Conservation (phyloP, 2,329 filamentous ascomycete species). For the Cladosporium sp. region DNA sequence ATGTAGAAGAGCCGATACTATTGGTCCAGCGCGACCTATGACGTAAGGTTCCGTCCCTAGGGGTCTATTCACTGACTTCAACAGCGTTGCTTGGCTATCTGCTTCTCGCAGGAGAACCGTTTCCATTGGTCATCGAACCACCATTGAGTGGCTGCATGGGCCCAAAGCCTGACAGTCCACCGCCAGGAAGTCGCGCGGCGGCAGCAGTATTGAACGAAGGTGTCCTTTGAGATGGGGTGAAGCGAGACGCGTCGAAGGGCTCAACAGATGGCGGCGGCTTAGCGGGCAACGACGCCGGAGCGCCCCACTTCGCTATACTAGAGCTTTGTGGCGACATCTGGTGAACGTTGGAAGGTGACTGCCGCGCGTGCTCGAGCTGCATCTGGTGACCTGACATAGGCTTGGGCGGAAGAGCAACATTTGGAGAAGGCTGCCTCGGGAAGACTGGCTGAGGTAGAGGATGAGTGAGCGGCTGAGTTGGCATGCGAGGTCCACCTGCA, state of each 20-base stretch:
- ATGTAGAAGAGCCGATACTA: not conserved
- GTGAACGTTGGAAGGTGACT: conserved; percentile 26
- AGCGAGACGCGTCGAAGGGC: conserved; percentile 24
- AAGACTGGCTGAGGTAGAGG: conserved; percentile 41
- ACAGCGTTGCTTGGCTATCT: not conserved
- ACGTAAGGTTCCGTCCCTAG: not conserved
- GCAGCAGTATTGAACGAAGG: conserved; percentile 21
- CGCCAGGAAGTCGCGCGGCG: conserved; percentile 17
- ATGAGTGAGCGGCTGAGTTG: conserved; percentile 34
- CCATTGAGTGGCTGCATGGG: conserved; percentile 22
- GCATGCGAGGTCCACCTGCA: conserved; percentile 13
- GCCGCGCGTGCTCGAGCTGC: conserved; percentile 29
- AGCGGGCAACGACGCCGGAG: conserved; percentile 54
- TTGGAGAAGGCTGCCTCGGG: conserved; percentile 36
- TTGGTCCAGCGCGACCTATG: not conserved
- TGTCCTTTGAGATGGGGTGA: conserved; percentile 18
- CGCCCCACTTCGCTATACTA: conserved; percentile 58
- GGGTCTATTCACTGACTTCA: not conserved
- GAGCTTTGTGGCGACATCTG: conserved; percentile 16
- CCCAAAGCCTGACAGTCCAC: conserved; percentile 21
- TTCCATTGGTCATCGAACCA: not conserved
- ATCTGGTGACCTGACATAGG: conserved; percentile 21
- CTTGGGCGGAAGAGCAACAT: conserved; percentile 36
- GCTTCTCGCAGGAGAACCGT: conserved; percentile 3
- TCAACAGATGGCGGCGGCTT: conserved; percentile 53